Evolutionary conservation across 768 basidiomycete genomes (phyloP).

Genomic region (Xerocomus brunneocitrinus): DNA sequence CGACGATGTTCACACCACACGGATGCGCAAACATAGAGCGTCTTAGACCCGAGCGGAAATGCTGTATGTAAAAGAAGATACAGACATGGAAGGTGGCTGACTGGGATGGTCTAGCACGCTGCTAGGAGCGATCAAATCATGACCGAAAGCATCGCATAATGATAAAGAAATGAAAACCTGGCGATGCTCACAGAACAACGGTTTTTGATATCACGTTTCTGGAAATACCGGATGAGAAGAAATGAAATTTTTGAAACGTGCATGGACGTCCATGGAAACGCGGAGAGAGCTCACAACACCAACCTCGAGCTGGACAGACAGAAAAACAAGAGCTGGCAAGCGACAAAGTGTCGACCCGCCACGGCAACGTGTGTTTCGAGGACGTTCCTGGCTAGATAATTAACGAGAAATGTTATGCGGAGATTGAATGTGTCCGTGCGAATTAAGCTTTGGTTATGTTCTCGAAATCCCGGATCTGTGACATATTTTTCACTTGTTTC

Average conservation of each 20-base stretch:
- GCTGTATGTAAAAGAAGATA: conserved; percentile 27
- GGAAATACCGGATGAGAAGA: conserved; percentile 24
- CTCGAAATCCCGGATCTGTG: conserved; percentile 38
- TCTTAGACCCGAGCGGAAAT: conserved; percentile 26
- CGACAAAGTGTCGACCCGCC: conserved; percentile 15
- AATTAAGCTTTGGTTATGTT: conserved; percentile 36
- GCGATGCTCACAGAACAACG: conserved; percentile 30
- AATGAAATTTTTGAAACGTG: conserved; percentile 21
- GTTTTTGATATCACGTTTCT: conserved; percentile 32
- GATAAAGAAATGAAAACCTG: conserved; percentile 28
- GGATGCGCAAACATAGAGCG: conserved; percentile 5
- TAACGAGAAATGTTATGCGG: conserved; percentile 27
- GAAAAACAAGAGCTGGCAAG: background rate
- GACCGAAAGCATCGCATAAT: conserved; percentile 27
- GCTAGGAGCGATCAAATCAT: conserved; percentile 29
- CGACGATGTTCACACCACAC: background rate
- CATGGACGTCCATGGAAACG: conserved; percentile 22
- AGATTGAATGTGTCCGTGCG: conserved; percentile 32
- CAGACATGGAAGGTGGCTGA: conserved; percentile 22
- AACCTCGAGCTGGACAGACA: background rate
- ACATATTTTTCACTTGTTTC: conserved; percentile 38
- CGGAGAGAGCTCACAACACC: background rate
- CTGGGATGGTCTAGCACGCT: conserved; percentile 12
- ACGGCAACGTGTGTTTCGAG: conserved; percentile 3
- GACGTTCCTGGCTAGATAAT: conserved; percentile 30